Conservation (phyloP, 352 stramenopile species). For the Phytophthora ramorum region DNA sequence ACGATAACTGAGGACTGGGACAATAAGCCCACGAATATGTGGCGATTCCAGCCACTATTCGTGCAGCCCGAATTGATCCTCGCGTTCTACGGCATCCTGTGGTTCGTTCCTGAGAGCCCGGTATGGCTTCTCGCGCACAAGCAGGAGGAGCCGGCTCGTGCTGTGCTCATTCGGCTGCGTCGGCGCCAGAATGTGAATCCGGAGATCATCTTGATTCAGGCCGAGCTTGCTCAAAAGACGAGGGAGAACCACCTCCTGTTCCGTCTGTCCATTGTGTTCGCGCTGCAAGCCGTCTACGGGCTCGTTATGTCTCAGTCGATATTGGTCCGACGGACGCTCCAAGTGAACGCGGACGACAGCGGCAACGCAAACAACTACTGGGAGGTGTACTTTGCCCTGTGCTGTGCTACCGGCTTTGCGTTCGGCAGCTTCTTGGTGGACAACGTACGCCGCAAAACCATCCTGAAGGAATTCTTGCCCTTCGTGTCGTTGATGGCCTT, state of each 20-base stretch:
- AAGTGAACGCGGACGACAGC: slow-evolving; percentile 28
- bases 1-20: slow-evolving; percentile 42
- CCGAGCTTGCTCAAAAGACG: slow-evolving; percentile 59
- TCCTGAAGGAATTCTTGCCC: slow-evolving; percentile 89
- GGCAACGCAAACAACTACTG: slow-evolving; percentile 49
- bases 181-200: slow-evolving; percentile 74
- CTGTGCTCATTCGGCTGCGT: slow-evolving; percentile 64
- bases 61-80: slow-evolving; percentile 66
- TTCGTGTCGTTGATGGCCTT: slow-evolving; percentile 73
- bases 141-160: slow-evolving; percentile 58
- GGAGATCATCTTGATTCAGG: slow-evolving; percentile 63
- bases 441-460: slow-evolving; percentile 88
- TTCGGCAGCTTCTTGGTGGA: slow-evolving; percentile 86
- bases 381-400: slow-evolving; percentile 64
- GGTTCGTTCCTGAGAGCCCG: slow-evolving; percentile 82
- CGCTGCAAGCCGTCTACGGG: slow-evolving; percentile 66
- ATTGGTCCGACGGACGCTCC: slow-evolving; percentile 57
- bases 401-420: slow-evolving; percentile 51
- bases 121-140: slow-evolving; percentile 75
- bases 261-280: slow-evolving; percentile 65
- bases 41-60: slow-evolving; percentile 71
- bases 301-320: slow-evolving; percentile 75
- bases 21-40: slow-evolving; percentile 61
- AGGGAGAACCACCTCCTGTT: slow-evolving; percentile 66
- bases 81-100: slow-evolving; percentile 57